Base-by-base conservation (phyloP, 2,329 filamentous ascomycete species). In the Neofusicoccum kwambonambiense region DNA sequence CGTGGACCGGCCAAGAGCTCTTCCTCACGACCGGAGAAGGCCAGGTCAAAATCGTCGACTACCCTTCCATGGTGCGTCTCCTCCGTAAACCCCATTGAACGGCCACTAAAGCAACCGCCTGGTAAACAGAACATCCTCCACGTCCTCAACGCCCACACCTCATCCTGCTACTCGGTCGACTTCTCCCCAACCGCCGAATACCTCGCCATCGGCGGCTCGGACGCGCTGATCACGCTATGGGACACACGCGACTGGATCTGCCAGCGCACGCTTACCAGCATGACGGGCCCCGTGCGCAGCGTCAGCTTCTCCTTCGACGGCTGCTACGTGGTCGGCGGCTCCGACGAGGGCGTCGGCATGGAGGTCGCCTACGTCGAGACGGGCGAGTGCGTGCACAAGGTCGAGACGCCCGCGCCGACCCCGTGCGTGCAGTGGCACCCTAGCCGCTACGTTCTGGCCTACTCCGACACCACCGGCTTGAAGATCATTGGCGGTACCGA, bases 231-330 rank as follows among this genome's bases (percentile, higher is more conserved):
- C 69, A 84, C 89, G 4, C 80, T 94, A 3, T 94, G 90, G 89
- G 90, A 93, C 71, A 93, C 90, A 3, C 83, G 84, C 45, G 88
- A 91, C 69, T 93, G 90, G 89, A 86, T 91, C 64, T 93, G 90
- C 72, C 85, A 89, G 71, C 84, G 88, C 66, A 92, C 90, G 1
- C 81, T 93, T 47, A 87, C 87, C 41, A 83, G 86, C 70, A 89
- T 91, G 80, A 83, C 84, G 9, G 89, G 89, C 1, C 87, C 90
- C 3, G 87, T 93, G 34, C 84, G 86, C 71, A 90, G 86, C 73
- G 82, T 93, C 64, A 88, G 89, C 72, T 94, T 93, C 74, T 90
- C 87, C 15, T 93, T 90, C 76, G 90, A 93, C 70, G 90, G 91
- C 1, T 88, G 86, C 71, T 94, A 89, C 72, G 79, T 93, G 27